Conservation (phyloP, 345 rosid genomes). For the Sonneratia caseolaris region DNA sequence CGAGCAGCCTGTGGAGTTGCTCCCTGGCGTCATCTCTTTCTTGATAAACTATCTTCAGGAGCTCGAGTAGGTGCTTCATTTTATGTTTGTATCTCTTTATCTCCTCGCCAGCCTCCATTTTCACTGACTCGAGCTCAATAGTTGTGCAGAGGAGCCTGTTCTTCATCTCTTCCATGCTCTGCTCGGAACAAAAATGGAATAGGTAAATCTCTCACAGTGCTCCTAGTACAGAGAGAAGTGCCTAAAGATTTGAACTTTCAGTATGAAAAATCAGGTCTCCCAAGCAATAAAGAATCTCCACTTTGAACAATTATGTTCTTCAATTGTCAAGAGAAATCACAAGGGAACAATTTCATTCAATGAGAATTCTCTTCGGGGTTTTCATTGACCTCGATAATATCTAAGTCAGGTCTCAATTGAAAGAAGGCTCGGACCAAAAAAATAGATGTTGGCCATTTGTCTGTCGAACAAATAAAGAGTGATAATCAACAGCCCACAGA, state of each 20-base stretch:
- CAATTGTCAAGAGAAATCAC: too few relatives aligned
- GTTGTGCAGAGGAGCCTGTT: conserved; percentile 54
- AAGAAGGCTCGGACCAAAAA: neutral
- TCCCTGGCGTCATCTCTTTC: conserved; percentile 80
- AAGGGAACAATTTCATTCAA: too few relatives aligned
- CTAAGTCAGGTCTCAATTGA: neutral
- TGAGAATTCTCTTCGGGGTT: too few relatives aligned
- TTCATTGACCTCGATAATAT: too few relatives aligned
- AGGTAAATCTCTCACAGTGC: neutral
- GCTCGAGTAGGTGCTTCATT: conserved; percentile 32
- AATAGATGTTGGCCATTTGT: too few relatives aligned
- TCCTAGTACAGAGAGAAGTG: neutral
- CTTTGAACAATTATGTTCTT: too few relatives aligned
- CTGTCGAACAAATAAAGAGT: too few relatives aligned
- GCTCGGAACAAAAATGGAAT: conserved; percentile 11
- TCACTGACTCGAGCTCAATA: conserved; percentile 52
- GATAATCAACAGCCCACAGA: too few relatives aligned
- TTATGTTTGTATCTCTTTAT: conserved; percentile 42
- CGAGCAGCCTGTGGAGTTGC: conserved; percentile 45
- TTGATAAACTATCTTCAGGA: conserved; percentile 47
- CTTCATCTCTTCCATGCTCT: conserved; percentile 57
- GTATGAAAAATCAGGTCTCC: neutral
- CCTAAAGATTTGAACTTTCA: neutral
- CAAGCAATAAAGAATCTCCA: neutral
- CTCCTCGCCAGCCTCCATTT: conserved; percentile 48